Evolutionary conservation across 495 filamentous ascomycete genomes (phyloP).

Genomic region (Pseudomonodictys pantanalensis): DNA sequence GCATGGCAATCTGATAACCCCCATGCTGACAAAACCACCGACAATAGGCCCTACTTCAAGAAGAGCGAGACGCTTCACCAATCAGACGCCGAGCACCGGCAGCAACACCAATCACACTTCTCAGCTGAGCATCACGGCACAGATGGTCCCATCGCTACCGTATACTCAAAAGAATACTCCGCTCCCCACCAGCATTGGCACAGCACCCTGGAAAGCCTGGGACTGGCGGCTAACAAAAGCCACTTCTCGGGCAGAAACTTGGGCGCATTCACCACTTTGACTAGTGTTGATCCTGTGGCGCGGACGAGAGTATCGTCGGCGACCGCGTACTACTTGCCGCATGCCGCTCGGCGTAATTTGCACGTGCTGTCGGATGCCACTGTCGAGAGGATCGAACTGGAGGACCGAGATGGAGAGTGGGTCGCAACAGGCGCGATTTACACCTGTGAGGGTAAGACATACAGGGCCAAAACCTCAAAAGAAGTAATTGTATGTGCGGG

Average conservation of each 20-base stretch:
- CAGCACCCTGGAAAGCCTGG: constrained; percentile 44
- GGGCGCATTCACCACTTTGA: constrained; percentile 48
- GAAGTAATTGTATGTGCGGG: constrained; percentile 37
- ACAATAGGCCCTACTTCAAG: constrained; percentile 47
- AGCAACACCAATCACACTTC: constrained; percentile 36
- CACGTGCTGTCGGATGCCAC: constrained; percentile 31
- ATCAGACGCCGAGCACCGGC: constrained; percentile 40
- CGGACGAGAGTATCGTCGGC: constrained; percentile 13
- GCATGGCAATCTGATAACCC: constrained; percentile 6
- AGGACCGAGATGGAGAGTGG: background rate
- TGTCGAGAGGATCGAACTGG: constrained; percentile 14
- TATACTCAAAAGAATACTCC: constrained; percentile 46
- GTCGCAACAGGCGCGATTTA: constrained; percentile 43
- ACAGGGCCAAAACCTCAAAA: constrained; percentile 35
- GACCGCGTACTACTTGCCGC: constrained; percentile 21
- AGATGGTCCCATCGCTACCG: constrained; percentile 47
- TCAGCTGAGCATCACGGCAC: constrained; percentile 41
- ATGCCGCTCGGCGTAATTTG: constrained; percentile 11
- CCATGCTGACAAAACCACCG: too few relatives aligned
- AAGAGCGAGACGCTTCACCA: constrained; percentile 50
- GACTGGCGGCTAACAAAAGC: constrained; percentile 43
- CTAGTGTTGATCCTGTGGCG: constrained; percentile 38
- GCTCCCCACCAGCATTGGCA: constrained; percentile 51
- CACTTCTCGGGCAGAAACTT: constrained; percentile 46
- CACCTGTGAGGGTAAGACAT: constrained; percentile 27